Evolutionary conservation across 306 rosid species (phyloP).

Genomic region (Cucumis melo): DNA sequence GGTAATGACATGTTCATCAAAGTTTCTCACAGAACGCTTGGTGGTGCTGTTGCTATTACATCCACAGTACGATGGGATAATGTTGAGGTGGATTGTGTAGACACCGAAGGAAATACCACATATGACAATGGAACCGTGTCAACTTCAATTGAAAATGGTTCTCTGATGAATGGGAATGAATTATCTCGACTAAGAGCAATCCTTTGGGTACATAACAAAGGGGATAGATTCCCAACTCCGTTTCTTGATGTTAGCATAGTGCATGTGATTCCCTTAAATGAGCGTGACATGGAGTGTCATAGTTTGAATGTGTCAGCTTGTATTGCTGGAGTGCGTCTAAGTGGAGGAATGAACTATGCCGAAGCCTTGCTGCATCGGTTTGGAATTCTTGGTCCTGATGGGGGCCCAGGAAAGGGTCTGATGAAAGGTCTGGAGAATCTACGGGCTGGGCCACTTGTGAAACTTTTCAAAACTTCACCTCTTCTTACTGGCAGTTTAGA

Average conservation of each 20-base stretch:
- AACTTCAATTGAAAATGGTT: conserved; percentile 30
- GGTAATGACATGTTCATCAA: conserved; percentile 54
- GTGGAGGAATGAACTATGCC: conserved; percentile 94
- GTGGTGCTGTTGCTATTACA: conserved; percentile 84
- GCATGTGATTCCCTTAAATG: conserved; percentile 62
- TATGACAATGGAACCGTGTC: conserved; percentile 26
- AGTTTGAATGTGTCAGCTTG: conserved; percentile 72
- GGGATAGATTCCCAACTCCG: conserved; percentile 31
- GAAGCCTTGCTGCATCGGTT: conserved; percentile 79
- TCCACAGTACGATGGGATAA: conserved; percentile 64
- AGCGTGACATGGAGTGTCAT: conserved; percentile 61
- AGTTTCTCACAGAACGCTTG: conserved; percentile 80
- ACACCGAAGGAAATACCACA: conserved; percentile 44
- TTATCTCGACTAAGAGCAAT: conserved; percentile 67
- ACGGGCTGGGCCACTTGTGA: conserved; percentile 70
- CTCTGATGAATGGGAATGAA: conserved; percentile 36
- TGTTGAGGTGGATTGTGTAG: conserved; percentile 67
- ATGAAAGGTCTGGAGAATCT: conserved; percentile 66
- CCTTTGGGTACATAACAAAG: conserved; percentile 65
- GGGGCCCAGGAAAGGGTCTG: conserved; percentile 73
- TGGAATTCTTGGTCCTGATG: conserved; percentile 91
- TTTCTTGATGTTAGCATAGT: conserved; percentile 59
- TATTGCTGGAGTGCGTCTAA: conserved; percentile 75
- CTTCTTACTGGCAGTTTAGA: conserved; percentile 27
- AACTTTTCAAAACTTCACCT: conserved; percentile 54